Conservation (phyloP, 106 monocot species). For the Dendrobium huoshanense region DNA sequence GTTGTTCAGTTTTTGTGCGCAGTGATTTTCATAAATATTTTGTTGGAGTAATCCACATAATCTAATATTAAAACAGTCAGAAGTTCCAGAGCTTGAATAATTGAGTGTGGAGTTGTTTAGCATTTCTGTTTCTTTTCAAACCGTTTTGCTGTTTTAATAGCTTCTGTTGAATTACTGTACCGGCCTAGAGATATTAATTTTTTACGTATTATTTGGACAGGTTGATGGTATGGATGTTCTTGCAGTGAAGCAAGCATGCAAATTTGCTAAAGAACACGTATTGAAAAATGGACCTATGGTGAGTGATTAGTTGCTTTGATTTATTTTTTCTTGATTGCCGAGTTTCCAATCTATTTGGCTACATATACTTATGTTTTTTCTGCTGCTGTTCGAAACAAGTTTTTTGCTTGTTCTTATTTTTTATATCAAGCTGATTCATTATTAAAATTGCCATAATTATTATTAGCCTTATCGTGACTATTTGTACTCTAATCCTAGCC, state of each 20-base stretch:
- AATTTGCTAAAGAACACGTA: slow-evolving; percentile 52
- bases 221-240: slow-evolving; percentile 63
- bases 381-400: neutral
- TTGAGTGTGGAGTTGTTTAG: too few relatives aligned
- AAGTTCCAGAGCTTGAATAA: too few relatives aligned
- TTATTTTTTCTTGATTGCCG: neutral
- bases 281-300: slow-evolving; percentile 60
- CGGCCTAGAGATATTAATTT: neutral
- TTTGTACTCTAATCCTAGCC: too few relatives aligned
- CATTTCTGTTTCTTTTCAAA: too few relatives aligned
- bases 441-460: neutral
- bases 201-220: slow-evolving; percentile 3
- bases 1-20: too few relatives aligned
- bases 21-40: too few relatives aligned
- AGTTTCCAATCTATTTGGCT: neutral
- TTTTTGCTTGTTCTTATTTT: neutral
- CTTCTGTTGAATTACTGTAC: too few relatives aligned
- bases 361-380: neutral
- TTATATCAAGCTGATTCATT: neutral
- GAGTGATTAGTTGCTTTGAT: slow-evolving; percentile 1
- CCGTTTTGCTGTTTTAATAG: too few relatives aligned
- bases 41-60: too few relatives aligned
- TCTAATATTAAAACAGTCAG: too few relatives aligned
- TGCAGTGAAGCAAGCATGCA: slow-evolving; percentile 59
- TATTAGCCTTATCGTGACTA: too few relatives aligned